These are phyloP conservation scores for Trichoderma orchidacearum DNA, from an alignment of 495 filamentous ascomycete species.

Conservation along the genomic window DNA sequence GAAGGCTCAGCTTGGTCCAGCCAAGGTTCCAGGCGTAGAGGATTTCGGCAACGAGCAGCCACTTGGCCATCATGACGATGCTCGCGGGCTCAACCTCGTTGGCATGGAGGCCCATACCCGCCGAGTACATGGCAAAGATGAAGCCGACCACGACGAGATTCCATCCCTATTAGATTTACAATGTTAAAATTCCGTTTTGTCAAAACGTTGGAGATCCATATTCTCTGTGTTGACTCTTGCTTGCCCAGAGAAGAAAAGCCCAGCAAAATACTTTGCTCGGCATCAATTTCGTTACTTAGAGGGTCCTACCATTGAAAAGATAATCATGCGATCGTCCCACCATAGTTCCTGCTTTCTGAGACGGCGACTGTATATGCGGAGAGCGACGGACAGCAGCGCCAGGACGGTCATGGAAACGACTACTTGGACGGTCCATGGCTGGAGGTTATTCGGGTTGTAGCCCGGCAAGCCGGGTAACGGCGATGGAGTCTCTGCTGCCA, in stretches of 20 bases:
- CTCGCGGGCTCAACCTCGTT: slow-evolving; percentile 6
- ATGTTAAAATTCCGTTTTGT: too few species aligned
- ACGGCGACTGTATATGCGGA: slow-evolving; percentile 18
- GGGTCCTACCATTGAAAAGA: slow-evolving; percentile 22
- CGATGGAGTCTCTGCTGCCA: background rate
- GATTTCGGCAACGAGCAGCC: slow-evolving; percentile 20
- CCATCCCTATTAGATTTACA: slow-evolving; percentile 10
- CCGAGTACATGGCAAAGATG: slow-evolving; percentile 17
- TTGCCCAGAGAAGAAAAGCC: too few species aligned
- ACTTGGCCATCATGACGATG: slow-evolving; percentile 21
- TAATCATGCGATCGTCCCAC: slow-evolving; percentile 28
- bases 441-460: slow-evolving; percentile 11
- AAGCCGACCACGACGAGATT: slow-evolving; percentile 20
- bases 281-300: background rate
- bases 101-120: slow-evolving; percentile 21
- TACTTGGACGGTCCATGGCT: slow-evolving; percentile 25
- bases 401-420: slow-evolving; percentile 5
- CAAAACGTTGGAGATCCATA: background rate
- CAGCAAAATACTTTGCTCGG: too few species aligned
- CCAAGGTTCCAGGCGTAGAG: slow-evolving; percentile 25
- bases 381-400: slow-evolving; percentile 13
- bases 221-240: too few species aligned
- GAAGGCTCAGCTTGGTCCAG: slow-evolving; percentile 19
- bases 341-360: slow-evolving; percentile 18
- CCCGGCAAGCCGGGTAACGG: slow-evolving; percentile 1